A percentile compares a stretch with the other conserved stretches of the same genome.
Conservation (phyloP, 768 basidiomycete species). For the Wakefieldia striispora region DNA sequence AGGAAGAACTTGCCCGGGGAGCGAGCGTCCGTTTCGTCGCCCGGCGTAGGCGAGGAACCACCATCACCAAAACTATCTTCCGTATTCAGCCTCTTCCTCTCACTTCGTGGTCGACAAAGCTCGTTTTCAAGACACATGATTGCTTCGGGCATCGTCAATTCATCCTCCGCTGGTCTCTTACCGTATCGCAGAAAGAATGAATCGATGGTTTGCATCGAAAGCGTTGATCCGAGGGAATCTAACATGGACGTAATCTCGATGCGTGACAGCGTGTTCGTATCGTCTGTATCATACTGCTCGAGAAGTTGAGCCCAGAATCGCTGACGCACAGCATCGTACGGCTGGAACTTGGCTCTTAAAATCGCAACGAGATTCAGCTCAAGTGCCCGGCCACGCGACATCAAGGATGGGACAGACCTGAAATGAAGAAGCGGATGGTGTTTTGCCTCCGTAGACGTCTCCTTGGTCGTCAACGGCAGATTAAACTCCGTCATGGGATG, state of each 20-base stretch:
- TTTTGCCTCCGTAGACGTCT: slow-evolving; percentile 68
- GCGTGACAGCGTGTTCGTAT: slow-evolving; percentile 68
- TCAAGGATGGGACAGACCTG: slow-evolving; percentile 39
- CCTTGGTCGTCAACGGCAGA: slow-evolving; percentile 64
- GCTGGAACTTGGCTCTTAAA: slow-evolving; percentile 86
- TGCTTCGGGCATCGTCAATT: slow-evolving; percentile 75
- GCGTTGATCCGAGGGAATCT: slow-evolving; percentile 93
- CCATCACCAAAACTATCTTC: slow-evolving; percentile 43
- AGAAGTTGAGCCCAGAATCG: slow-evolving; percentile 90
- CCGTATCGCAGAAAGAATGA: slow-evolving; percentile 74
- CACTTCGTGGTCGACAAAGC: slow-evolving; percentile 65
- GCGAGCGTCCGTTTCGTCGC: slow-evolving; percentile 30
- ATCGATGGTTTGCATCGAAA: slow-evolving; percentile 74
- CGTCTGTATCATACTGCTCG: slow-evolving; percentile 87
- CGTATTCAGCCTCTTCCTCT: slow-evolving; percentile 64
- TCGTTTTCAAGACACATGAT: slow-evolving; percentile 86
- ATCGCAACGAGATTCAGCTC: slow-evolving; percentile 5
- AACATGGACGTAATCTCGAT: slow-evolving; percentile 93
- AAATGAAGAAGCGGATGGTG: slow-evolving; percentile 68
- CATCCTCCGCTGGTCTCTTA: slow-evolving; percentile 63
- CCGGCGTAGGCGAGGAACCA: slow-evolving; percentile 55
- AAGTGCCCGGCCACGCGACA: background rate
- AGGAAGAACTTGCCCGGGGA: slow-evolving; percentile 42
- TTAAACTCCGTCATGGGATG: slow-evolving; percentile 70
- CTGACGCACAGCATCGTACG: slow-evolving; percentile 88